Percentiles rank a stretch among this genome's conserved stretches.
These are phyloP conservation scores for Datisca glomerata DNA, from an alignment of 306 rosid genomes.

Conservation along the genomic window DNA sequence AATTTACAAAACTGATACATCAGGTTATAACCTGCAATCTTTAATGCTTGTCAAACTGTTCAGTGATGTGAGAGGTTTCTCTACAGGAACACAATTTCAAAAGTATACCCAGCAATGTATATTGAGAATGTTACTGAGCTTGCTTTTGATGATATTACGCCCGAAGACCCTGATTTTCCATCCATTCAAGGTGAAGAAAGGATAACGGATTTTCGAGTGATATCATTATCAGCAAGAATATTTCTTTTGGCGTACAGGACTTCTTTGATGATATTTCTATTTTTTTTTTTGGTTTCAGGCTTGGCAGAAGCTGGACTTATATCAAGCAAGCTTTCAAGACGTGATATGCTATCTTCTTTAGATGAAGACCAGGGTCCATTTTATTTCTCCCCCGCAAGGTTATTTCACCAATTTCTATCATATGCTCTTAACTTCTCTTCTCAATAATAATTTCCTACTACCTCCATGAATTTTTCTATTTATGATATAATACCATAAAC, in stretches of 20 bases:
- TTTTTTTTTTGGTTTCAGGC: constrained; percentile 39
- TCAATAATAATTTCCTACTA: no score
- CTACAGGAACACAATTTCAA: constrained; percentile 63
- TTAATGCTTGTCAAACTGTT: no score
- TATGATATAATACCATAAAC: no score
- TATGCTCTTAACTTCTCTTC: no score
- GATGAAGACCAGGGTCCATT: constrained; percentile 51
- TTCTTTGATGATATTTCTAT: constrained; percentile 5
- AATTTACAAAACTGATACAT: no score
- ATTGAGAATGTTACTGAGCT: constrained; percentile 82
- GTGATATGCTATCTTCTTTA: constrained; percentile 45
- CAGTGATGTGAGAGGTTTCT: constrained; percentile 11
- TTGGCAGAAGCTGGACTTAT: constrained; percentile 99
- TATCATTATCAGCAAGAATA: neutral
- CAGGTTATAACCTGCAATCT: no score
- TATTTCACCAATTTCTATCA: neutral
- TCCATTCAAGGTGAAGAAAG: constrained; percentile 73
- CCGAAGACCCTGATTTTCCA: constrained; percentile 85
- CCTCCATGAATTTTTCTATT: no score
- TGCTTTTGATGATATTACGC: constrained; percentile 87
- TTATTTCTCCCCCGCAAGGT: constrained; percentile 82
- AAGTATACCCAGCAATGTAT: constrained; percentile 97
- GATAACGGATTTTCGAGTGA: constrained; percentile 9
- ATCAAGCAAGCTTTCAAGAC: constrained; percentile 82
- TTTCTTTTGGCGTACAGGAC: neutral